Evolutionary conservation across 2,329 filamentous ascomycete genomes (phyloP).

Genomic region (Colletotrichum lindemuthianum): DNA sequence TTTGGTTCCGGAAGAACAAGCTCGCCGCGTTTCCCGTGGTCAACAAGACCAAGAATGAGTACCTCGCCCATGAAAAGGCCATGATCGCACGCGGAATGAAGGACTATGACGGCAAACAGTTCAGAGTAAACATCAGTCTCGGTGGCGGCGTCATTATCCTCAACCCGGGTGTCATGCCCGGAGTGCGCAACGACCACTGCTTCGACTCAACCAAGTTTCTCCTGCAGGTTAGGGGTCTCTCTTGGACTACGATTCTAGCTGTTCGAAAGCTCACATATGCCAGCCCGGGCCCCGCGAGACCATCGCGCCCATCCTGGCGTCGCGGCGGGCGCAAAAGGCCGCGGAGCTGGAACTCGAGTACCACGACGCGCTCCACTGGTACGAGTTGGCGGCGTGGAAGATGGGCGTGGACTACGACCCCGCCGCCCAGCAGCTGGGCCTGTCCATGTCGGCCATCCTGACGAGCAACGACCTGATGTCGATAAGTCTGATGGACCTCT

Average conservation of each 20-base stretch:
- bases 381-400: slow-evolving; percentile 10
- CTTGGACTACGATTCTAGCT: rapidly evolving
- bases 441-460: slow-evolving; percentile 39
- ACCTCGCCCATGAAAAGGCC: slow-evolving; percentile 1
- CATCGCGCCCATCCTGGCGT: slow-evolving; percentile 35
- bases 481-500: slow-evolving; percentile 37
- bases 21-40: slow-evolving; percentile 10
- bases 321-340: slow-evolving; percentile 32
- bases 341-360: slow-evolving; percentile 11
- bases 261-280: too few species aligned
- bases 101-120: slow-evolving; percentile 8
- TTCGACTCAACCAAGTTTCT: slow-evolving; percentile 26
- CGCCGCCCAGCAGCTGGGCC: slow-evolving; percentile 33
- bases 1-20: slow-evolving; percentile 5
- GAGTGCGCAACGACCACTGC: slow-evolving; percentile 18
- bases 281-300: slow-evolving; percentile 19
- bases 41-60: slow-evolving; percentile 23
- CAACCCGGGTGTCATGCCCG: neutral
- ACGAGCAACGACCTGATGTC: slow-evolving; percentile 40
- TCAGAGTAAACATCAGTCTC: slow-evolving; percentile 23
- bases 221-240: slow-evolving; percentile 7
- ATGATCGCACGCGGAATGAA: slow-evolving; percentile 10
- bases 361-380: slow-evolving; percentile 40
- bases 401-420: slow-evolving; percentile 21
- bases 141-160: slow-evolving; percentile 20